Percentiles rank a stretch among this genome's conserved stretches.
Evolutionary conservation across 208 protist genomes (phyloP).

Genomic region (Entamoeba histolytica): DNA sequence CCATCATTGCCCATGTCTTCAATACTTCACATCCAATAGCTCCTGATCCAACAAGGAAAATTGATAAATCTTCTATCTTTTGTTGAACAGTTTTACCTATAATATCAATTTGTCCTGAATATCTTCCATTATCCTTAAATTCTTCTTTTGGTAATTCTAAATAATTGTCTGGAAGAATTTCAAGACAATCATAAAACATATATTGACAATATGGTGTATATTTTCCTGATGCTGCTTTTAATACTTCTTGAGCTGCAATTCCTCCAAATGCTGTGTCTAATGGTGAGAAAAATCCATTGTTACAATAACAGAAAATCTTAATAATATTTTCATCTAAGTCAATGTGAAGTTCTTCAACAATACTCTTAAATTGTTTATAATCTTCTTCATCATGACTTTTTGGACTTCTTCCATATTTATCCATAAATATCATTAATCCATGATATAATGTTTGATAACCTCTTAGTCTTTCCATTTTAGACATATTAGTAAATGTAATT

Average conservation of each 20-base stretch:
- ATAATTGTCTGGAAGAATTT: constrained; percentile 10
- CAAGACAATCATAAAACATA: constrained; percentile 38
- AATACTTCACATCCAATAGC: constrained; percentile 91
- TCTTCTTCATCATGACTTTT: not conserved
- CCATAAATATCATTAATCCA: not conserved
- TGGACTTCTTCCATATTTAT: not conserved
- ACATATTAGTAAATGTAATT: not conserved
- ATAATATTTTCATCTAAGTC: not conserved
- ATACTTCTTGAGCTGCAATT: constrained; percentile 41
- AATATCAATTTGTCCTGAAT: constrained; percentile 71
- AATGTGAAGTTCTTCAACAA: not conserved
- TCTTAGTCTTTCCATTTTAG: not conserved
- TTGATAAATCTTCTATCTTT: not conserved
- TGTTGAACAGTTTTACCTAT: constrained; percentile 61
- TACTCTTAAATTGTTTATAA: not conserved
- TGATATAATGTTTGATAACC: not conserved
- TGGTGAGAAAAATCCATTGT: constrained; percentile 12
- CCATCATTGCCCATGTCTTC: constrained; percentile 89
- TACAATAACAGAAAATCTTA: not conserved
- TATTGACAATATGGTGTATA: constrained; percentile 45
- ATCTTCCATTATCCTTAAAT: constrained; percentile 39
- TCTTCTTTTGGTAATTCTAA: not conserved
- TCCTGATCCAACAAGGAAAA: constrained; percentile 80
- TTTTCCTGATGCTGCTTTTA: constrained; percentile 45
- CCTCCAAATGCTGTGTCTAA: constrained; percentile 36